Evolutionary conservation across 805 yeast species (phyloP), one percentile per base, ranked within the genome.

Genomic region (Wickerhamiella occidentalis): DNA sequence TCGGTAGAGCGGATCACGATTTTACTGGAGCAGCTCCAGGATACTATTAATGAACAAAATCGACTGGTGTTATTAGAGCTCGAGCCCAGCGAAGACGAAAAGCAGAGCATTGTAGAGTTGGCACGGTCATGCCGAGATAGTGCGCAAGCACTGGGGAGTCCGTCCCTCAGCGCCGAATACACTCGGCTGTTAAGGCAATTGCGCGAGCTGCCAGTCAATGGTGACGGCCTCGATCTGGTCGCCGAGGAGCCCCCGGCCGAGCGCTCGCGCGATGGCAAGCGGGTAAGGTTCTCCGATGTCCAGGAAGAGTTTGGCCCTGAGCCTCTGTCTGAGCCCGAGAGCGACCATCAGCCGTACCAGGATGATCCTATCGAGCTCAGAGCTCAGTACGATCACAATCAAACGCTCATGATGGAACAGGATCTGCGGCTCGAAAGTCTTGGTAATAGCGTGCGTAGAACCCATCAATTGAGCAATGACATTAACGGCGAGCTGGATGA

Each of bases 401-500:
- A 57, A 8, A 51, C 52, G 28, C 43, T 57, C 19, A 55, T 67
- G 58, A 57, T 55, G n/a, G 63, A 65, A 33, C 73, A 69, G 51
- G 73, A 69, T 52, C 58, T 57, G 28, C 62, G 67, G 15, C 58
- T 69, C 15, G 68, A 64, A 37, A 48, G 58, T 13, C 62, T 69
- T 26, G 57, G 69, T 1, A 45, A 48, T 21, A 63, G 68, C 22
- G 68, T 69, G 5, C 54, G 61, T 9, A 60, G 71, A 11, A 71
- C 66, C 54, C 68, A 65, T 17, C 62, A 60, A 40, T 61, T 69
- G 30, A 63, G 69, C 44, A 55, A 62, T 21, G 64, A 65, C 33
- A 68, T 69, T 36, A 67, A 68, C 48, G 57, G 58, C 19, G 73
- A 69, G 55, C 58, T 69, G 37, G 63, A 55, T 37, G 50, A 55